Conservation (phyloP, 768 basidiomycete genomes). For the Lentinula detonsa region DNA sequence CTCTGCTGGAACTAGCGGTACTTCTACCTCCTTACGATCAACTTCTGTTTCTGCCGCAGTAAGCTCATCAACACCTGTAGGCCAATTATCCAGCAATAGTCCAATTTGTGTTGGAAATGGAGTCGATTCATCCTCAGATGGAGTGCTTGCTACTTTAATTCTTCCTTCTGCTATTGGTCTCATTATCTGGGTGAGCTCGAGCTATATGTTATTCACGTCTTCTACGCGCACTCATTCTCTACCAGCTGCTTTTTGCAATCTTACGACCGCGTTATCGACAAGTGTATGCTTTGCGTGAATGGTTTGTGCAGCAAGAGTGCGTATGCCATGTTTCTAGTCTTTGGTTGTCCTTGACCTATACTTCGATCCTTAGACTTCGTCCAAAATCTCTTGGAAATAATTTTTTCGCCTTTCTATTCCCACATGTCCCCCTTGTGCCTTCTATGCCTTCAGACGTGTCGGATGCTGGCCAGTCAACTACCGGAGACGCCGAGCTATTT, state of each 20-base stretch:
- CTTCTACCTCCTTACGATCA: constrained; percentile 9
- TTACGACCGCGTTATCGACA: constrained; percentile 66
- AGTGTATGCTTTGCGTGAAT: constrained; percentile 67
- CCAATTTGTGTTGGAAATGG: constrained; percentile 60
- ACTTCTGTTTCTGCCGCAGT: constrained; percentile 19
- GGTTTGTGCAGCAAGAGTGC: constrained; percentile 71
- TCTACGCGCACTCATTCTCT: background rate
- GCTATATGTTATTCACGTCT: background rate
- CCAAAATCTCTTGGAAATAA: constrained; percentile 53
- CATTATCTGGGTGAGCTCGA: constrained; percentile 57
- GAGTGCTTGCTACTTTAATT: constrained; percentile 52
- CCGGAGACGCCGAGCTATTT: constrained; percentile 49
- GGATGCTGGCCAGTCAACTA: constrained; percentile 42
- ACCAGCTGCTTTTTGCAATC: constrained; percentile 60
- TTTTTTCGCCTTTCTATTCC: constrained; percentile 66
- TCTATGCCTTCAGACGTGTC: constrained; percentile 49
- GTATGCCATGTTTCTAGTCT: constrained; percentile 19
- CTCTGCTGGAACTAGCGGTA: constrained; percentile 6
- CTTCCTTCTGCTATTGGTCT: constrained; percentile 55
- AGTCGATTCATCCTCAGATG: constrained; percentile 56
- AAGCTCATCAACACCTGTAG: constrained; percentile 14
- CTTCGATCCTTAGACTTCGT: constrained; percentile 43
- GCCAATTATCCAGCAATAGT: constrained; percentile 15
- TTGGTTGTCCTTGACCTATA: constrained; percentile 6
- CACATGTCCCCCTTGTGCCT: constrained; percentile 63